Percentiles rank a stretch among this genome's conserved stretches.
These are phyloP conservation scores for Stemphylium lycopersici DNA, from an alignment of 2,329 filamentous ascomycete genomes.

Conservation along the genomic window DNA sequence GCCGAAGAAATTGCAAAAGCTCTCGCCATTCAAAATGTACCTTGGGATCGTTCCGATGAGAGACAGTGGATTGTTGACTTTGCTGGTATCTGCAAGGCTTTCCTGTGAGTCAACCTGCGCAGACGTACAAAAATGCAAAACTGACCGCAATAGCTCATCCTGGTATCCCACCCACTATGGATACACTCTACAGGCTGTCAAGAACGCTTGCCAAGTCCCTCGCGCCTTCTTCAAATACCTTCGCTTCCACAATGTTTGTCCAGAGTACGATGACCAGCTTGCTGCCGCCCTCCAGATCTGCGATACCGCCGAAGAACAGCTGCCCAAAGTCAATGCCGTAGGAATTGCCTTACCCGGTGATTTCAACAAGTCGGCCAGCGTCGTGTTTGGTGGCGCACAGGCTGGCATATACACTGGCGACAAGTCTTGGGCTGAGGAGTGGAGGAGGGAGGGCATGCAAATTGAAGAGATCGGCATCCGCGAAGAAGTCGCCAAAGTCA, in stretches of 20 bases:
- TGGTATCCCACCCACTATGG: conserved; percentile 62
- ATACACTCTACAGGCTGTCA: conserved; percentile 56
- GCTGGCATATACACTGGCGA: conserved; percentile 51
- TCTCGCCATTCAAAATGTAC: conserved; percentile 67
- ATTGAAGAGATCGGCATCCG: conserved; percentile 49
- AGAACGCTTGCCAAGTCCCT: conserved; percentile 70
- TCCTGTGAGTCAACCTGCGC: conserved; percentile 64
- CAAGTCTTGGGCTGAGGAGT: conserved; percentile 50
- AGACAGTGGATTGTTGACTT: conserved; percentile 83
- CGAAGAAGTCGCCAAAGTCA: conserved; percentile 55
- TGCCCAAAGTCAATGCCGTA: conserved; percentile 64
- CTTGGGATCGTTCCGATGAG: conserved; percentile 54
- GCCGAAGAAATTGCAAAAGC: conserved; percentile 69
- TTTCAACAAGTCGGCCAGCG: conserved; percentile 79
- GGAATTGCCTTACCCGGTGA: conserved; percentile 68
- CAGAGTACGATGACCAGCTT: conserved; percentile 75
- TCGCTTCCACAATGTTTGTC: conserved; percentile 81
- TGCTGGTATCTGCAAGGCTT: conserved; percentile 75
- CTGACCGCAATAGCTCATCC: conserved; percentile 58
- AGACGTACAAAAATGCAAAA: background rate
- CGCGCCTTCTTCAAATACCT: conserved; percentile 90
- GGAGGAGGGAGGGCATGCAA: conserved; percentile 23
- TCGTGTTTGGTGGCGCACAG: conserved; percentile 67
- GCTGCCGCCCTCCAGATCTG: conserved; percentile 70
- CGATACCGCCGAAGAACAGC: conserved; percentile 68